These are phyloP conservation scores for Magnolia sinica DNA, from an alignment of 164 flowering plant species.

Conservation along the genomic window DNA sequence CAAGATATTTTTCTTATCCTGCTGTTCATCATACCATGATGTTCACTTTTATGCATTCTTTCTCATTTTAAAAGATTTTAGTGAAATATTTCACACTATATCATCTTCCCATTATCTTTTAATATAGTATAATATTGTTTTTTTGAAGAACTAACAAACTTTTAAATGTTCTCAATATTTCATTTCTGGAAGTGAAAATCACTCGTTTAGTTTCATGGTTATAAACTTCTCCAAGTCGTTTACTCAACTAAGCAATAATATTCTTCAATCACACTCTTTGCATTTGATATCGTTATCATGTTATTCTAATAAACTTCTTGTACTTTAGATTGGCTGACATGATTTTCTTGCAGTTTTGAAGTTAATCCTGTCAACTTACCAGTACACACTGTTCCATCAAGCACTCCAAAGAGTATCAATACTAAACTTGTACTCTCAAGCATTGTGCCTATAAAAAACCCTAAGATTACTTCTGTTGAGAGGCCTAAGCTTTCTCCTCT, in stretches of 20 bases:
- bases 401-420: constrained; percentile 19
- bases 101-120: not conserved
- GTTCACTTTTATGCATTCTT: too few species aligned
- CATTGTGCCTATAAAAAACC: constrained; percentile 18
- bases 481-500: constrained; percentile 22
- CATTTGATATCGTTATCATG: not conserved
- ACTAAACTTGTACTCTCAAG: constrained; percentile 22
- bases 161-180: not conserved
- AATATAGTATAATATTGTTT: not conserved
- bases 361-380: constrained; percentile 23
- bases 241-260: not conserved
- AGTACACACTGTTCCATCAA: constrained; percentile 20
- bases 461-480: constrained; percentile 23
- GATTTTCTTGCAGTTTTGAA: constrained; percentile 31
- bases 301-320: not conserved
- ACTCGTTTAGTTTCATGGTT: not conserved
- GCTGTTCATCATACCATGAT: not conserved
- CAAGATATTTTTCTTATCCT: not conserved
- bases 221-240: not conserved
- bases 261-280: not conserved
- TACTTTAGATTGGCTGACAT: constrained; percentile 6
- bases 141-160: not conserved
- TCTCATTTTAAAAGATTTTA: too few species aligned
- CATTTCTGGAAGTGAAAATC: not conserved
- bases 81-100: not conserved